phyloP scores from a whole-genome alignment of 768 basidiomycete species.

The Lactarius deliciosus region DNA sequence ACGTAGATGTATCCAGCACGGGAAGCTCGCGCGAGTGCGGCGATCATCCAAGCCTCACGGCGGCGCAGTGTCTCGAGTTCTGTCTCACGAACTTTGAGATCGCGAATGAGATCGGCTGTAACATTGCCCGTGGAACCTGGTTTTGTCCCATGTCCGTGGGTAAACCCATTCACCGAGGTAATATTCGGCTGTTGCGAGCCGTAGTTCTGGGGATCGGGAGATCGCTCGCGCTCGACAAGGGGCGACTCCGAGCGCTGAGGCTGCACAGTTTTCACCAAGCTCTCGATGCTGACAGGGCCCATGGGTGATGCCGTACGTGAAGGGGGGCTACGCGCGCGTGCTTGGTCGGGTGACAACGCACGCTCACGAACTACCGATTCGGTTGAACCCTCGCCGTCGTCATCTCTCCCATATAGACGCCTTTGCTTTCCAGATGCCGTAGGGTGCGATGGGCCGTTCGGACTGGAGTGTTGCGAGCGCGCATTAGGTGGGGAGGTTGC shows the following conservation, averaged over 20 bases:
- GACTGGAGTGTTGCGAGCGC: conserved; percentile 40
- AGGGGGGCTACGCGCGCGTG: conserved; percentile 59
- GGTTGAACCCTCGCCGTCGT: conserved; percentile 49
- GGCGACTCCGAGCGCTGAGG: conserved; percentile 60
- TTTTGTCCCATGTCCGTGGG: conserved; percentile 45
- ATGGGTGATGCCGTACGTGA: conserved; percentile 50
- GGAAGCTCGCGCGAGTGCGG: conserved; percentile 71
- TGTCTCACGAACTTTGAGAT: conserved; percentile 77
- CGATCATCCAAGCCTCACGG: conserved; percentile 84
- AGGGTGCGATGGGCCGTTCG: conserved; percentile 45
- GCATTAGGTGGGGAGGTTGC: conserved; percentile 62
- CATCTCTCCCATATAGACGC: conserved; percentile 52
- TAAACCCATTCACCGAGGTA: conserved; percentile 50
- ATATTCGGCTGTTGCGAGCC: conserved; percentile 37
- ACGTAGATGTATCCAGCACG: conserved; percentile 74
- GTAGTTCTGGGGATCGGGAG: conserved; percentile 65
- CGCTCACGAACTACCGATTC: conserved; percentile 47
- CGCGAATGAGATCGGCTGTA: conserved; percentile 72
- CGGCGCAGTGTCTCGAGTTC: conserved; percentile 77
- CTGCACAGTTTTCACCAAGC: conserved; percentile 53
- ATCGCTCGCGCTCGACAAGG: conserved; percentile 47
- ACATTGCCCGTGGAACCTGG: conserved; percentile 64
- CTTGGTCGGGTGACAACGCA: conserved; percentile 57
- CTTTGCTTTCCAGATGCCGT: conserved; percentile 45
- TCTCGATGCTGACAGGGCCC: conserved; percentile 48